phyloP scores from a whole-genome alignment of 306 rosid genomes.

The Comarum palustre region DNA sequence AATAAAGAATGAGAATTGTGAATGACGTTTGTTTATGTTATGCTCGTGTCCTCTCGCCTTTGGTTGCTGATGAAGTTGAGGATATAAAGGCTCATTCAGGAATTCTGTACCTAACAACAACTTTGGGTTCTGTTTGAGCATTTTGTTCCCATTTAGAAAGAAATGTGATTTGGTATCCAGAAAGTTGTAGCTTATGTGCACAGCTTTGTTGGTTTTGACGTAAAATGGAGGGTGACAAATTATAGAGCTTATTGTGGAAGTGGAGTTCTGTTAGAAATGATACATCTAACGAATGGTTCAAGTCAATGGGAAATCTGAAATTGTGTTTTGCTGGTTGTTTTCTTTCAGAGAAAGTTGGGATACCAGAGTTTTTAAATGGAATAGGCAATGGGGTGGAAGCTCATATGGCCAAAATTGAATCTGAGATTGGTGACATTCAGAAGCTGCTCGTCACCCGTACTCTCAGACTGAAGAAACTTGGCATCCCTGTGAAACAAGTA shows the following conservation, averaged over 20 bases:
- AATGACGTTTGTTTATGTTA: background rate
- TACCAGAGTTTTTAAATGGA: slow-evolving; percentile 75
- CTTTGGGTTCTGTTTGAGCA: background rate
- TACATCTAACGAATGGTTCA: background rate
- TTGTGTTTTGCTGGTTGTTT: slow-evolving; percentile 15
- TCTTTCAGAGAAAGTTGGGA: slow-evolving; percentile 71
- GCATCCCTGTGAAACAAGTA: slow-evolving; percentile 84
- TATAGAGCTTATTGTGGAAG: background rate
- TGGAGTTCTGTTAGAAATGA: background rate
- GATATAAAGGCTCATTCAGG: background rate
- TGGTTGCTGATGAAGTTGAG: slow-evolving; percentile 10
- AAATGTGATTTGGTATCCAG: background rate
- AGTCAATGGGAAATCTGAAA: background rate
- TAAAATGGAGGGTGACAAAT: background rate
- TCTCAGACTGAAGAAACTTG: slow-evolving; percentile 73
- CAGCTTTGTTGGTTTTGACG: background rate
- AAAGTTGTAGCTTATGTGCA: background rate
- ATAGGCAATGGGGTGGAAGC: slow-evolving; percentile 77
- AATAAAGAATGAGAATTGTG: background rate
- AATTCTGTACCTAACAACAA: background rate
- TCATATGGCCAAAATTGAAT: slow-evolving; percentile 68
- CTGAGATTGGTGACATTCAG: slow-evolving; percentile 78
- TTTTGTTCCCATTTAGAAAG: background rate
- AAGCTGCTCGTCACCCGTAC: slow-evolving; percentile 76
- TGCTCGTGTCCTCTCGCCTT: background rate